A percentile compares a stretch with the other conserved stretches of the same genome.
phyloP scores from a whole-genome alignment of 1,139 yeast genomes.

The Nakaseomyces nivariensis region DNA sequence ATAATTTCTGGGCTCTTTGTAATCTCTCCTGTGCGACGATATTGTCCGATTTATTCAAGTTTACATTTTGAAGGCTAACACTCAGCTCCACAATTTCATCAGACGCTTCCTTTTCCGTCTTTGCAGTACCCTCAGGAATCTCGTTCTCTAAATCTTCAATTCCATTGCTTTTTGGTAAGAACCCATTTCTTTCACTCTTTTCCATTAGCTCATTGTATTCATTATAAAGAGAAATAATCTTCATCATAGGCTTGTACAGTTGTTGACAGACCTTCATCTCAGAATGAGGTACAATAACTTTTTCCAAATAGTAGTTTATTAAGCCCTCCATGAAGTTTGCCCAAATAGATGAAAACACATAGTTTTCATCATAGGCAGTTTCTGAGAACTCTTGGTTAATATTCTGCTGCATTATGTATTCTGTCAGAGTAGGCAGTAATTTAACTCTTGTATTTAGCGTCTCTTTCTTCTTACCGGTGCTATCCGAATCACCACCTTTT shows the following conservation, averaged over 20 bases:
- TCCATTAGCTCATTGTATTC: constrained; percentile 30
- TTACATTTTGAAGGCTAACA: constrained; percentile 4
- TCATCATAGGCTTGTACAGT: constrained; percentile 30
- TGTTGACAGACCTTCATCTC: constrained; percentile 31
- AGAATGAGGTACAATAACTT: constrained; percentile 28
- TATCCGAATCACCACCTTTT: background rate
- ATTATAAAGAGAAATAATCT: constrained; percentile 28
- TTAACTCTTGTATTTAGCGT: constrained; percentile 2
- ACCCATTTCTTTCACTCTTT: constrained; percentile 28
- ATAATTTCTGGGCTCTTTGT: constrained; percentile 27
- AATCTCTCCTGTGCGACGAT: constrained; percentile 21
- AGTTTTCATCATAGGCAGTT: constrained; percentile 26
- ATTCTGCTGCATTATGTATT: constrained; percentile 26
- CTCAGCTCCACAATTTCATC: constrained; percentile 3
- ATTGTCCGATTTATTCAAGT: constrained; percentile 11
- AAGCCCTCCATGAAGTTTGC: constrained; percentile 32
- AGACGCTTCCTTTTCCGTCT: constrained; percentile 5
- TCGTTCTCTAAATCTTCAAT: constrained; percentile 4
- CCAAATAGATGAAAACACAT: constrained; percentile 30
- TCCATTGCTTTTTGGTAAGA: constrained; percentile 15
- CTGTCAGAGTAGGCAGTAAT: constrained; percentile 21
- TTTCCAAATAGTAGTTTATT: constrained; percentile 29
- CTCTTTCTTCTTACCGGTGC: background rate
- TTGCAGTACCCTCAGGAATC: constrained; percentile 4
- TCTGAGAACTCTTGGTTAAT: constrained; percentile 27